phyloP scores from a whole-genome alignment of 257 asterid genomes.

The Solanum lycopersicoides region DNA sequence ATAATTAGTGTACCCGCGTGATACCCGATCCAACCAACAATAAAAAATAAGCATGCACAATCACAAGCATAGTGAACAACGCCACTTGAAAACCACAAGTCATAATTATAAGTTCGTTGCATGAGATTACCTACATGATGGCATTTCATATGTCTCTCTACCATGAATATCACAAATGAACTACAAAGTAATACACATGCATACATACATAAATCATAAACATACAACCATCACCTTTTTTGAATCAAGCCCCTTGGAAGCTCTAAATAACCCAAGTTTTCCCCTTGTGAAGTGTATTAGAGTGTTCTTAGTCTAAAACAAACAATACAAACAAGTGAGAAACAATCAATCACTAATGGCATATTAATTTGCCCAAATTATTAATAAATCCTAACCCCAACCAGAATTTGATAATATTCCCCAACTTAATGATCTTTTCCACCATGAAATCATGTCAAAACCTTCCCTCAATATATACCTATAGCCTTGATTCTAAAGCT shows the following conservation, averaged over 20 bases:
- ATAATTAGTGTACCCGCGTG: not conserved
- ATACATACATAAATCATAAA: too few species aligned
- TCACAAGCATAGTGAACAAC: not conserved
- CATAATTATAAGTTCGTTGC: not conserved
- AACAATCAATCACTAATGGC: not conserved
- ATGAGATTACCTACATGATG: not conserved
- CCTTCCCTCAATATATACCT: not conserved
- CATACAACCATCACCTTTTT: not conserved
- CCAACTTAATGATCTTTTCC: too few species aligned
- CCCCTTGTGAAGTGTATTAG: not conserved
- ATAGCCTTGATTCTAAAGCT: not conserved
- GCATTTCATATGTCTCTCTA: not conserved
- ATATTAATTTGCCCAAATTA: not conserved
- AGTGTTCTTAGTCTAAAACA: not conserved
- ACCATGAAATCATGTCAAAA: too few species aligned
- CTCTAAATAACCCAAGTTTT: not conserved
- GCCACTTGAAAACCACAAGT: not conserved
- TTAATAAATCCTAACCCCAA: too few species aligned
- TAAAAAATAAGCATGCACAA: not conserved
- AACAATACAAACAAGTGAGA: not conserved
- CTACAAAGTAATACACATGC: not conserved
- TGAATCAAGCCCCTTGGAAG: not conserved
- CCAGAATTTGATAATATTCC: too few species aligned
- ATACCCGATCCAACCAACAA: not conserved
- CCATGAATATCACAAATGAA: not conserved